Percentiles rank a stretch among this genome's conserved stretches.
phyloP scores from a whole-genome alignment of 495 filamentous ascomycete species.

The Aspergillus carlsbadensis region DNA sequence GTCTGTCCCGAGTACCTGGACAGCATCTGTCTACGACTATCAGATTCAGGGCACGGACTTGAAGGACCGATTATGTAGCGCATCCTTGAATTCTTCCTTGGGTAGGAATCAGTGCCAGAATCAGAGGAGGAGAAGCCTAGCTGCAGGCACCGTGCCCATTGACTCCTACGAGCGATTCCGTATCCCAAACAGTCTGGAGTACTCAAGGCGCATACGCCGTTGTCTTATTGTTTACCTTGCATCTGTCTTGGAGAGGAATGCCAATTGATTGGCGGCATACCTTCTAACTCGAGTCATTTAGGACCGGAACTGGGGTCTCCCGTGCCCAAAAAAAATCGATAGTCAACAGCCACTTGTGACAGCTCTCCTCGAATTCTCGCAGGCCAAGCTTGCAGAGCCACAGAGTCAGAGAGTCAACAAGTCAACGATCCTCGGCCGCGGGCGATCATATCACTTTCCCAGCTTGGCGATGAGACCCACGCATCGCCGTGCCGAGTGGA shows the following conservation, averaged over 20 bases:
- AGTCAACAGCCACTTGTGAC: constrained; percentile 15
- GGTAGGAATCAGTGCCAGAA: neutral
- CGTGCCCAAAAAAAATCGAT: constrained; percentile 12
- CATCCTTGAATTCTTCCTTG: neutral
- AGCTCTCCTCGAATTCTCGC: constrained; percentile 8
- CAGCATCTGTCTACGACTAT: neutral
- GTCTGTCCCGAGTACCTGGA: constrained; percentile 20
- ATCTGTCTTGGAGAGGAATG: too few relatives aligned
- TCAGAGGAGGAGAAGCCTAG: too few relatives aligned
- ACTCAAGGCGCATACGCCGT: neutral
- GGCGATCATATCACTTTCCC: constrained; percentile 14
- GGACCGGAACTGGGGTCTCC: neutral
- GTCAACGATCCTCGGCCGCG: neutral
- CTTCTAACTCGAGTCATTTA: too few relatives aligned
- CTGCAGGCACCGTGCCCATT: too few relatives aligned
- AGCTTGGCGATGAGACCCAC: neutral
- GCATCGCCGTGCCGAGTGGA: neutral
- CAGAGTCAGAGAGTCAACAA: neutral
- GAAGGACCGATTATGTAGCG: constrained; percentile 17
- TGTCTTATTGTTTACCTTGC: too few relatives aligned
- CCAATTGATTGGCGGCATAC: too few relatives aligned
- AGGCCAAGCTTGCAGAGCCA: neutral
- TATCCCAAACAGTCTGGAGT: neutral
- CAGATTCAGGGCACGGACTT: constrained; percentile 19
- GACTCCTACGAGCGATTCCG: neutral